Evolutionary conservation across 192 early-diverging fungal species (phyloP).

Genomic region (Coemansia brasiliensis): DNA sequence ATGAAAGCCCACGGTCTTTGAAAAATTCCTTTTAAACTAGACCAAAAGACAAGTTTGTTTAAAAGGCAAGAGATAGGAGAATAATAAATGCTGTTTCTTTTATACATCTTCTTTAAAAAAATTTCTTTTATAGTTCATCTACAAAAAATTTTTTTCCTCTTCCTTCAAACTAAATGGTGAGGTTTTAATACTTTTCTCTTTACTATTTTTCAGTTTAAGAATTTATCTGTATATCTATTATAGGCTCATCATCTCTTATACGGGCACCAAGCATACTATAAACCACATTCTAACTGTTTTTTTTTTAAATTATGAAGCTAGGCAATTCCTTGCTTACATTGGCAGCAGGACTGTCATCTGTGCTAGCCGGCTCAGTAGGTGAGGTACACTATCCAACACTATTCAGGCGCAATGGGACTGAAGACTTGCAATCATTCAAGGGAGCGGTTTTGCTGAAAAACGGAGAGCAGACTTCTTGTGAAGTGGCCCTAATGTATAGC

Average conservation of each 20-base stretch:
- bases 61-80: too few species aligned
- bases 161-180: neutral
- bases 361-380: constrained; percentile 11
- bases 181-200: neutral
- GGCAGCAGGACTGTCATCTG: constrained; percentile 48
- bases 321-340: constrained; percentile 16
- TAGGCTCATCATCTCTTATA: neutral
- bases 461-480: constrained; percentile 46
- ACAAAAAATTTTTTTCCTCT: constrained; percentile 5
- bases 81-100: too few species aligned
- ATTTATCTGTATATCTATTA: neutral
- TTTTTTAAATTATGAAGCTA: constrained; percentile 14
- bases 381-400: neutral
- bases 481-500: constrained; percentile 40
- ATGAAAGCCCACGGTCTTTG: neutral
- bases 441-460: constrained; percentile 45
- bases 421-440: constrained; percentile 34
- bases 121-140: neutral
- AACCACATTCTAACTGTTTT: neutral
- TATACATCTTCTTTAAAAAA: constrained; percentile 1
- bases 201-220: neutral
- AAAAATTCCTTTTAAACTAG: neutral
- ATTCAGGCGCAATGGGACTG: constrained; percentile 24
- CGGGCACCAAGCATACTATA: neutral
- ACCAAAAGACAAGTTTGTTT: constrained; percentile 1